Evolutionary conservation across 441 rosid genomes (phyloP), one percentile per base, ranked within the genome.

Genomic region (Bruguiera hainesii): DNA sequence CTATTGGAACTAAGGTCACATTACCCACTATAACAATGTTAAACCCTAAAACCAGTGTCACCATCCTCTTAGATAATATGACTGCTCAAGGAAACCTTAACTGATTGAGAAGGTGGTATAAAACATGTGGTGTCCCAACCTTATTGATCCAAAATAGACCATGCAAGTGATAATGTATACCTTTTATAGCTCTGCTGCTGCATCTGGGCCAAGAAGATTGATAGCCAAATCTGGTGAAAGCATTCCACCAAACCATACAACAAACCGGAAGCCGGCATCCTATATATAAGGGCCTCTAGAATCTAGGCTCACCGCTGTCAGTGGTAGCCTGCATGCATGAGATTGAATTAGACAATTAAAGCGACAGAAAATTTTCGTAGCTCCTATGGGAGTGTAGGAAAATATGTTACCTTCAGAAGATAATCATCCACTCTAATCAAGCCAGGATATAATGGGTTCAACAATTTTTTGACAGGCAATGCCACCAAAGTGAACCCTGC

Each of bases 201-300:
- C 96, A 78, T 89, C 97, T 65, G 75, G 76, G 46, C 97, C 97
- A 50, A 96, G 89, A 64, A 96, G 85, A 81, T 80, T 88, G 85
- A 73, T 83, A 62, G 97, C 76, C 66, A 86, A 74, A 71, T 90
- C 99, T 59, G 96, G 97, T 29, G 97, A 82, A 37, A 96, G 89
- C 91, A 83, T 90, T 75, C 87, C 83, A 68, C 99, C 99, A 72
- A 96, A 89, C 98, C 99, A 96, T 73, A 93, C 60, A 65, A 93
- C 81, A 73, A 90, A 85, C 65, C 85, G 85, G 64, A 96, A 85
- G 60, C 99, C 98, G 64, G 93, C 91, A 75, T 96, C 96, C 65
- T 82, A 84, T 62, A 96, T 63, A 81, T 93, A 93, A 62, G 93
- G 95, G 75, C 98, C 99, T 75, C 96, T 80, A 39, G 89, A 88